Conservation (phyloP, 1,284 basidiomycete genomes). For the Cystobasidium sp. region DNA sequence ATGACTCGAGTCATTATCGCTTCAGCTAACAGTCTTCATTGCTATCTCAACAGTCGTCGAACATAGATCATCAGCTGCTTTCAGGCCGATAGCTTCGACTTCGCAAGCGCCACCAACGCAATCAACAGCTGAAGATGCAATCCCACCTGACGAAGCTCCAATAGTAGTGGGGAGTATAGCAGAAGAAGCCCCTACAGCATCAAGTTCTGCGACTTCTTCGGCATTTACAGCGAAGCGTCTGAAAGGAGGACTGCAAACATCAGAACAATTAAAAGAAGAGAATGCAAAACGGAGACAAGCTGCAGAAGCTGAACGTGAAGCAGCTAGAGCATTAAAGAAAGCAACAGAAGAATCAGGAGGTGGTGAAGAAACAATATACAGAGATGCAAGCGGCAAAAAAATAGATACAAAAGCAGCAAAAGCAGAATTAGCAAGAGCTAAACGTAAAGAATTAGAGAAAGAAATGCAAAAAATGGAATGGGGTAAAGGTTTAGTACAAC, state of each 20-base stretch:
- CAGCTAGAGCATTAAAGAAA: slow-evolving; percentile 51
- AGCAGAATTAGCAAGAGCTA: slow-evolving; percentile 76
- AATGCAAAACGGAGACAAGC: slow-evolving; percentile 61
- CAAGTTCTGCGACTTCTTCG: slow-evolving; percentile 25
- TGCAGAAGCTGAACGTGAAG: slow-evolving; percentile 57
- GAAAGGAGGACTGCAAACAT: slow-evolving; percentile 74
- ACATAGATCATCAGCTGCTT: slow-evolving; percentile 28
- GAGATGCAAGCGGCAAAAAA: slow-evolving; percentile 83
- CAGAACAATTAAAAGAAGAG: slow-evolving; percentile 60
- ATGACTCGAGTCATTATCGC: not conserved
- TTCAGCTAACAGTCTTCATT: not conserved
- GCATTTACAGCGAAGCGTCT: slow-evolving; percentile 35
- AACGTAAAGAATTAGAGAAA: slow-evolving; percentile 77
- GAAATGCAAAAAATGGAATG: slow-evolving; percentile 92
- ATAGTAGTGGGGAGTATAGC: slow-evolving; percentile 31
- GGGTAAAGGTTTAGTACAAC: slow-evolving; percentile 91
- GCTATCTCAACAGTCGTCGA: slow-evolving; percentile 25
- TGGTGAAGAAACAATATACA: slow-evolving; percentile 89
- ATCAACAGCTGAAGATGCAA: slow-evolving; percentile 15
- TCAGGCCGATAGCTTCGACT: slow-evolving; percentile 37
- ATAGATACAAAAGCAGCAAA: slow-evolving; percentile 83
- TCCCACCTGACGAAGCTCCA: slow-evolving; percentile 42
- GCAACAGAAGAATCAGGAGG: slow-evolving; percentile 61
- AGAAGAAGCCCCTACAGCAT: slow-evolving; percentile 42
- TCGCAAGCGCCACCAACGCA: slow-evolving; percentile 9